Evolutionary conservation across 2,329 filamentous ascomycete genomes (phyloP).

Genomic region (Fusarium stilboides): DNA sequence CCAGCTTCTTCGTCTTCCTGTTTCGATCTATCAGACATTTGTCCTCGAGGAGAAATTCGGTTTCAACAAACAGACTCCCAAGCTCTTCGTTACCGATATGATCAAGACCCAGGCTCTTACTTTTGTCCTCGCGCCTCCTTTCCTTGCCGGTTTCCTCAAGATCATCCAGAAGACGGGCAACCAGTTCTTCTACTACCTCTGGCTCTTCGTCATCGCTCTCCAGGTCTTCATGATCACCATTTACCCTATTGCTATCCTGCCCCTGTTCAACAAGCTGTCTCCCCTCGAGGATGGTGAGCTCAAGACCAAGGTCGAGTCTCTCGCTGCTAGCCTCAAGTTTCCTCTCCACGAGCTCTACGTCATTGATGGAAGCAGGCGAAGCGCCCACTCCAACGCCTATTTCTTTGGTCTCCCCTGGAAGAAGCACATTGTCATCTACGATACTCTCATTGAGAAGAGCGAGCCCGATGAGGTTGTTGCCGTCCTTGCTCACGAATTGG

Average conservation of each 20-base stretch:
- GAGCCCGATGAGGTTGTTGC: constrained; percentile 93
- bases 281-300: constrained; percentile 89
- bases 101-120: constrained; percentile 90
- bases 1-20: constrained; percentile 83
- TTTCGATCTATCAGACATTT: constrained; percentile 93
- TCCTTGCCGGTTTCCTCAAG: constrained; percentile 91
- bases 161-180: constrained; percentile 96
- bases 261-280: constrained; percentile 98
- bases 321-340: constrained; percentile 89
- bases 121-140: constrained; percentile 84
- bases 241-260: constrained; percentile 94
- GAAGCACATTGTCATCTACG: constrained; percentile 99
- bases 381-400: constrained; percentile 90
- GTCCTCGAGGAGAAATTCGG: constrained; percentile 97
- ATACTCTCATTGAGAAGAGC: constrained; percentile 97
- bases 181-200: constrained; percentile 98
- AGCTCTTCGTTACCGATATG: constrained; percentile 90
- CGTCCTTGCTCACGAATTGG: constrained; percentile 94
- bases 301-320: constrained; percentile 87
- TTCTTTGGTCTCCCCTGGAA: constrained; percentile 99
- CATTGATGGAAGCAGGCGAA: constrained; percentile 92
- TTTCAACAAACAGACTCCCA: constrained; percentile 97
- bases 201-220: constrained; percentile 90
- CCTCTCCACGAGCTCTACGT: constrained; percentile 94
- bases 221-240: constrained; percentile 97